Evolutionary conservation across 164 flowering plant species (phyloP).

Genomic region (Akebia trifoliata): DNA sequence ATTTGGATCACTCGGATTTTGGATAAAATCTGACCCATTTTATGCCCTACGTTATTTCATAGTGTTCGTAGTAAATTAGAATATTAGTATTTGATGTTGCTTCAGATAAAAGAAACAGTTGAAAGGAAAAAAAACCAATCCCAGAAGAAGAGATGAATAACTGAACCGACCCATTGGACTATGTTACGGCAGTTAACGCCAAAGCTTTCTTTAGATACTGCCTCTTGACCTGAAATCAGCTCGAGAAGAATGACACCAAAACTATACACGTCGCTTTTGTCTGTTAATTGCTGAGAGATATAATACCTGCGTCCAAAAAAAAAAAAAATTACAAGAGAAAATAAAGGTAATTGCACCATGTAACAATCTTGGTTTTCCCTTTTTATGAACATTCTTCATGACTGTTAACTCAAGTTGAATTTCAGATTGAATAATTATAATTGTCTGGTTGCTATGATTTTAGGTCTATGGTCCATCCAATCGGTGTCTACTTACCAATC

Average conservation of each 20-base stretch:
- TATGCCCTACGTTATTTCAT: neutral
- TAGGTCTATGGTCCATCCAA: too few relatives aligned
- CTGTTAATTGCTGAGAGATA: slow-evolving; percentile 79
- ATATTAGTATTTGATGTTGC: neutral
- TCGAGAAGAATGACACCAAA: slow-evolving; percentile 95
- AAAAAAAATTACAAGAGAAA: neutral
- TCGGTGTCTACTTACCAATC: too few relatives aligned
- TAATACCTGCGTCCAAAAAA: slow-evolving; percentile 52
- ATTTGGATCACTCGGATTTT: neutral
- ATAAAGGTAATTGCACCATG: neutral
- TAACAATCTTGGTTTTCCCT: neutral
- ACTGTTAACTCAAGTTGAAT: neutral
- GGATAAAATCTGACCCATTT: too few relatives aligned
- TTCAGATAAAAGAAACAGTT: neutral
- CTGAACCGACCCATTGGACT: slow-evolving; percentile 79
- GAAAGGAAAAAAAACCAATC: neutral
- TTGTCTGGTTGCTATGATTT: too few relatives aligned
- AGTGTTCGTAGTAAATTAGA: neutral
- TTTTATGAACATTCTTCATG: neutral
- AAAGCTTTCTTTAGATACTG: slow-evolving; percentile 84
- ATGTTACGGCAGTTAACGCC: slow-evolving; percentile 82
- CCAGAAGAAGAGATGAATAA: neutral
- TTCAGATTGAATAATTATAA: too few relatives aligned
- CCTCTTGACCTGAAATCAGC: slow-evolving; percentile 88
- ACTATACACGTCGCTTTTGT: too few relatives aligned